Evolutionary conservation across 805 yeast genomes (phyloP).

Genomic region (Ogataea paraovalis): DNA sequence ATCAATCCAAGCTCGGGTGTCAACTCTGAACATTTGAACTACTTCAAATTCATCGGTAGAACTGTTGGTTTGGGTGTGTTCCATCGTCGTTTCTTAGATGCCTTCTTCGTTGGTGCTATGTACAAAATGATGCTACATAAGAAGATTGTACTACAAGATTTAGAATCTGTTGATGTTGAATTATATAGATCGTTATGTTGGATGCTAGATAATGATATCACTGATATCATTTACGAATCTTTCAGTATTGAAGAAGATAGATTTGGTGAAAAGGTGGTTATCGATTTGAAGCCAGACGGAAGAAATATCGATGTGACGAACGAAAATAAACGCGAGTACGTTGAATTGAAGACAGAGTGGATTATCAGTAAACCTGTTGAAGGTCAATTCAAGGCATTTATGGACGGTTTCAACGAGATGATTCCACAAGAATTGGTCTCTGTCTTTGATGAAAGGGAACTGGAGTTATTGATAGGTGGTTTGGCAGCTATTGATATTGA

Average conservation of each 20-base stretch:
- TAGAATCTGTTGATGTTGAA: constrained; percentile 99
- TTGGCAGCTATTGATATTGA: constrained; percentile 96
- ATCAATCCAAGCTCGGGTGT: constrained; percentile 96
- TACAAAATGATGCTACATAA: constrained; percentile 96
- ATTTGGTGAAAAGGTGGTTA: constrained; percentile 86
- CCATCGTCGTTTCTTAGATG: constrained; percentile 97
- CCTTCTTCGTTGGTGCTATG: constrained; percentile 96
- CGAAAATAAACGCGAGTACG: constrained; percentile 92
- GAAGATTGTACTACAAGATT: constrained; percentile 90
- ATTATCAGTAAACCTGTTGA: constrained; percentile 88
- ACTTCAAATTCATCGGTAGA: constrained; percentile 97
- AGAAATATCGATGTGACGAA: constrained; percentile 86
- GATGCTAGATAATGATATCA: constrained; percentile 94
- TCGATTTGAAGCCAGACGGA: constrained; percentile 89
- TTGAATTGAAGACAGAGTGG: constrained; percentile 94
- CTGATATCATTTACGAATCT: constrained; percentile 80
- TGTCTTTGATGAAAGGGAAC: constrained; percentile 96
- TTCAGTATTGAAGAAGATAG: constrained; percentile 85
- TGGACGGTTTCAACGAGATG: constrained; percentile 95
- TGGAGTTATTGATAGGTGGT: constrained; percentile 96
- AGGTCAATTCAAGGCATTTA: constrained; percentile 93
- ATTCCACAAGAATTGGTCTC: constrained; percentile 95
- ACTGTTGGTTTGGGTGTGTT: constrained; percentile 97
- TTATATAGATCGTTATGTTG: constrained; percentile 92
- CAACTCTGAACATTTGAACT: constrained; percentile 96